These are phyloP conservation scores for Ceratorhiza oryzae-sativae DNA, from an alignment of 1,284 basidiomycete genomes.

Conservation along the genomic window DNA sequence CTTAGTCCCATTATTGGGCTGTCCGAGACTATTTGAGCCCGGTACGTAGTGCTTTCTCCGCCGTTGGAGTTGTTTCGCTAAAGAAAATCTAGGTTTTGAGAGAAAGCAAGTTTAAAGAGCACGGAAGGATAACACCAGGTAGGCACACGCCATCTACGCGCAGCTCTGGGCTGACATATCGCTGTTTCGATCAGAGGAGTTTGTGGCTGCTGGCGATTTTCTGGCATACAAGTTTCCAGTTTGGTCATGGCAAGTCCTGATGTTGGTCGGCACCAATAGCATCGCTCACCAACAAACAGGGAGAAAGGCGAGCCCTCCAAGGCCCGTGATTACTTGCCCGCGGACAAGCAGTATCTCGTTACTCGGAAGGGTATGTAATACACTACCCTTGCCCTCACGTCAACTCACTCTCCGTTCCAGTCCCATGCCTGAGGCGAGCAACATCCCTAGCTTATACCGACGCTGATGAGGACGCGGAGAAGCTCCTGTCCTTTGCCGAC, in stretches of 20 bases:
- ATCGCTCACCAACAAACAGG: conserved; percentile 57
- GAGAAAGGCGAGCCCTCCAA: conserved; percentile 87
- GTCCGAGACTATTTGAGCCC: conserved; percentile 97
- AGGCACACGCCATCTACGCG: conserved; percentile 47
- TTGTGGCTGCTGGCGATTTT: conserved; percentile 94
- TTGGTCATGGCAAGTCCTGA: conserved; percentile 82
- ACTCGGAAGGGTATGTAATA: conserved; percentile 70
- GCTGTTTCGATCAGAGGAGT: conserved; percentile 73
- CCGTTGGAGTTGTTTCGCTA: neutral
- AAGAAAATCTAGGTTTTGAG: conserved; percentile 75
- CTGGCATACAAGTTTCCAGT: conserved; percentile 95
- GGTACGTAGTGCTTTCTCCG: conserved; percentile 54
- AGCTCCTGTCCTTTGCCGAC: conserved; percentile 78
- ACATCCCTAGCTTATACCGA: conserved; percentile 93
- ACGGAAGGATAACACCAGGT: conserved; percentile 96
- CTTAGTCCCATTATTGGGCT: conserved; percentile 90
- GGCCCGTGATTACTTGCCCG: conserved; percentile 88
- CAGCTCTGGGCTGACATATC: neutral
- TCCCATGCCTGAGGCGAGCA: conserved; percentile 90
- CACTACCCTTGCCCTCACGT: conserved; percentile 6
- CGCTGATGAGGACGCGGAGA: conserved; percentile 92
- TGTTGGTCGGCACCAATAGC: conserved; percentile 38
- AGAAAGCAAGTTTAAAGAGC: conserved; percentile 99
- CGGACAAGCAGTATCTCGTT: conserved; percentile 96
- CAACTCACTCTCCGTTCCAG: conserved; percentile 50